phyloP scores from a whole-genome alignment of 257 asterid species.

The Anisodus acutangulus region DNA sequence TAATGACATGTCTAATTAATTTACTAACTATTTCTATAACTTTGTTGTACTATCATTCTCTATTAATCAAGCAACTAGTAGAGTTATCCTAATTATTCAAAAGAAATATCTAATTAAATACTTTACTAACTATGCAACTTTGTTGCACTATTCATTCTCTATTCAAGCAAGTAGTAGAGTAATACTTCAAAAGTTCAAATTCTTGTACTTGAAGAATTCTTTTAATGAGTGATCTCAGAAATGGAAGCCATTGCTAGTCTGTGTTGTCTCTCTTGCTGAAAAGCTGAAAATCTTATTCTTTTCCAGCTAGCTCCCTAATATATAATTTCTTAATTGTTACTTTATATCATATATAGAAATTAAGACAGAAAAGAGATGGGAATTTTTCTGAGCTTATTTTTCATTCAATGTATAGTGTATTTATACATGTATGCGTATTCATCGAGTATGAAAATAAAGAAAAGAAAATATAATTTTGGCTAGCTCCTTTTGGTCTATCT shows the following conservation, averaged over 20 bases:
- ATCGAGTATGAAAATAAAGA: no score
- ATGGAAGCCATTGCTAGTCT: constrained; percentile 40
- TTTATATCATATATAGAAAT: background rate
- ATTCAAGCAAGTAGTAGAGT: background rate
- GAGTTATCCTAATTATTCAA: background rate
- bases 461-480: no score
- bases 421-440: no score
- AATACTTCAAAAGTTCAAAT: background rate
- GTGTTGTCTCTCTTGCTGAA: constrained; percentile 41
- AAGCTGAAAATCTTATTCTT: constrained; percentile 44
- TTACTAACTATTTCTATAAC: background rate
- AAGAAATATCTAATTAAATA: background rate
- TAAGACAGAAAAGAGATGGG: background rate
- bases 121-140: background rate
- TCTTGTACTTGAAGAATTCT: constrained; percentile 6
- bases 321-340: background rate
- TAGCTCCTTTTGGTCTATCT: no score
- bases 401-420: background rate
- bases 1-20: constrained; percentile 37
- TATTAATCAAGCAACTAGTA: background rate
- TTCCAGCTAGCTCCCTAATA: constrained; percentile 37
- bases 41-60: background rate
- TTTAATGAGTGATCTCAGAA: constrained; percentile 25
- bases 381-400: background rate
- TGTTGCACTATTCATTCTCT: background rate